phyloP scores from a whole-genome alignment of 139 green algal genomes.

The Coccomyxa sp. region DNA sequence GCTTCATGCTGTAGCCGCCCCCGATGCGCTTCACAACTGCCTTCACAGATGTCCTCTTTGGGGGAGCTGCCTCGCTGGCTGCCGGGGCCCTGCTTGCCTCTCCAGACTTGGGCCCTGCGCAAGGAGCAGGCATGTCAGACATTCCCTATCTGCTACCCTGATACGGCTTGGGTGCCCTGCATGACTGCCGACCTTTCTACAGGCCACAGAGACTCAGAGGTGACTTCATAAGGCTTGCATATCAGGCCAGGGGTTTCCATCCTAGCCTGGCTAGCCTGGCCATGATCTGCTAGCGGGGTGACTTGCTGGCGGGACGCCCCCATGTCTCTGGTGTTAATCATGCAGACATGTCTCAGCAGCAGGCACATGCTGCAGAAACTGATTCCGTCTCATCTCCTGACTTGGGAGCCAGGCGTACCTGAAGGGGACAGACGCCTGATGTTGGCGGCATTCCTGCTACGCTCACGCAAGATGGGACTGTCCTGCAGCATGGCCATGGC shows the following conservation, averaged over 20 bases:
- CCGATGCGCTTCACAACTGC: neutral
- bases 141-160: neutral
- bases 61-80: too few relatives aligned
- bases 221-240: neutral
- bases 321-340: too few relatives aligned
- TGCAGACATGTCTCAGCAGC: too few relatives aligned
- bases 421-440: too few relatives aligned
- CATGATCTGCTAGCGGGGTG: neutral
- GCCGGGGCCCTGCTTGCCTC: neutral
- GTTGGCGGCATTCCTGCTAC: neutral
- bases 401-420: neutral
- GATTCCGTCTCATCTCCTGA: too few relatives aligned
- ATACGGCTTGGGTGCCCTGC: neutral
- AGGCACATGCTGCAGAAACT: neutral
- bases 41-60: neutral
- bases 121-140: too few relatives aligned
- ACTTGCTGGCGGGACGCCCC: too few relatives aligned
- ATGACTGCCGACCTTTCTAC: neutral
- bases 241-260: neutral
- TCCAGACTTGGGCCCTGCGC: too few relatives aligned
- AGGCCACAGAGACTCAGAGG: neutral
- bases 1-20: neutral
- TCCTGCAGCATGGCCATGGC: neutral
- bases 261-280: neutral
- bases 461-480: neutral